phyloP scores from a whole-genome alignment of 2,329 filamentous ascomycete genomes.

The Triangularia setosa region DNA sequence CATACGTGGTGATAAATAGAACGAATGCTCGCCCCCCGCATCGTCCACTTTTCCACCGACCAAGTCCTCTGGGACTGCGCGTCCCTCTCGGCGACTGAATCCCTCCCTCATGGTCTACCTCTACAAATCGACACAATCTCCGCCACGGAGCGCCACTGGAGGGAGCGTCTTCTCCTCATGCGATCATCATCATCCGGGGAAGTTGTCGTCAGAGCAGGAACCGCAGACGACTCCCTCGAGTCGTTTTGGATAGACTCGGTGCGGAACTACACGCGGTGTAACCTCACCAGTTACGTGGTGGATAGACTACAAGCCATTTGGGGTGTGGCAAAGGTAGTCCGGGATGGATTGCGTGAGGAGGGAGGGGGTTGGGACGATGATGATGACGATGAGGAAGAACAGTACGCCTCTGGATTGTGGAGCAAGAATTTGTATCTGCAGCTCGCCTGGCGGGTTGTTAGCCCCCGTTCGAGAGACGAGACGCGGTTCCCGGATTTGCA shows the following conservation, averaged over 20 bases:
- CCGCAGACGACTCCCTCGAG: constrained; percentile 12
- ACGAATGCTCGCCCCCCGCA: constrained; percentile 23
- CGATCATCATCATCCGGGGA: not conserved
- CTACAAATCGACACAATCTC: constrained; percentile 12
- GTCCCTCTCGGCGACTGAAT: constrained; percentile 21
- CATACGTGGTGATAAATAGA: constrained; percentile 10
- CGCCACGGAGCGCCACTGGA: constrained; percentile 18
- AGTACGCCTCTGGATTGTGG: constrained; percentile 21
- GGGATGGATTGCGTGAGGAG: constrained; percentile 6
- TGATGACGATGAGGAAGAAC: not conserved
- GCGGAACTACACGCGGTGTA: constrained; percentile 20
- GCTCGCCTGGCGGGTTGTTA: constrained; percentile 21
- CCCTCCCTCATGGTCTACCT: constrained; percentile 20
- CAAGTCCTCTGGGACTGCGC: constrained; percentile 29
- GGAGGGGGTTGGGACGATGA: not conserved
- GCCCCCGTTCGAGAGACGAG: not conserved
- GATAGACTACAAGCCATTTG: constrained; percentile 22
- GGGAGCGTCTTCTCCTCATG: constrained; percentile 9
- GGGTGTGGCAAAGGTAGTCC: constrained; percentile 22
- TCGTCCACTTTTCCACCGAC: constrained; percentile 21
- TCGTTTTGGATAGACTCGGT: constrained; percentile 23
- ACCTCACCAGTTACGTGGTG: constrained; percentile 11
- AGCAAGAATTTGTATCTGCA: constrained; percentile 17
- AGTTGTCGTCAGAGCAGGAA: not conserved
- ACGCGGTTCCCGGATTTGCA: not conserved